A percentile compares a stretch with the other conserved stretches of the same genome.
Evolutionary conservation across 768 basidiomycete species (phyloP).

Genomic region (Hydnomerulius pinastri): DNA sequence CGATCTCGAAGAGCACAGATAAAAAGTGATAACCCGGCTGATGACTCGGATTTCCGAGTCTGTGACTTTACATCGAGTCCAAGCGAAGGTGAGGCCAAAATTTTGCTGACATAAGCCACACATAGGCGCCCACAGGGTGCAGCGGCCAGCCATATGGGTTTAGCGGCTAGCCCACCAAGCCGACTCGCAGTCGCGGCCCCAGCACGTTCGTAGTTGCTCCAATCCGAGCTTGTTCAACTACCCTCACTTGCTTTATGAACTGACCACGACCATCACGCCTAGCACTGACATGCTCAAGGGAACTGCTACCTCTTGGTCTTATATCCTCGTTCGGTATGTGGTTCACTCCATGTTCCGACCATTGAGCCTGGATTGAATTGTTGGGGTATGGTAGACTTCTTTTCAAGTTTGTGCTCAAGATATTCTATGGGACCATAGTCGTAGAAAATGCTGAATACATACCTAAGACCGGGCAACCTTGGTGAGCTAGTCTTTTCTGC

Average conservation of each 20-base stretch:
- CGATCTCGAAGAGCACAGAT: neutral
- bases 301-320: slow-evolving; percentile 60
- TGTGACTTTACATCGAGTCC: neutral
- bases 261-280: slow-evolving; percentile 7
- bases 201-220: neutral
- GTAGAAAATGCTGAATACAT: slow-evolving; percentile 76
- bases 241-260: neutral
- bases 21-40: neutral
- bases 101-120: slow-evolving; percentile 35
- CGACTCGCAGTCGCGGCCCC: neutral
- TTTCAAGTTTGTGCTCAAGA: slow-evolving; percentile 83
- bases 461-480: slow-evolving; percentile 72
- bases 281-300: slow-evolving; percentile 35
- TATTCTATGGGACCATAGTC: slow-evolving; percentile 89
- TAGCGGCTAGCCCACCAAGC: too few relatives aligned
- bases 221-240: neutral
- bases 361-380: slow-evolving; percentile 3
- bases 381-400: slow-evolving; percentile 46
- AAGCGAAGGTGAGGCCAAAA: slow-evolving; percentile 17
- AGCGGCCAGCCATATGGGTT: too few relatives aligned
- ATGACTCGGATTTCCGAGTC: neutral
- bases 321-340: slow-evolving; percentile 64
- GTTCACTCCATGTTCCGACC: neutral
- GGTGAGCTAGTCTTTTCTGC: slow-evolving; percentile 42
- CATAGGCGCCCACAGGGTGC: neutral